Evolutionary conservation across 352 stramenopile species (phyloP), one percentile per base, ranked within the genome.

Genomic region (Phytophthora macrochlamydospora): DNA sequence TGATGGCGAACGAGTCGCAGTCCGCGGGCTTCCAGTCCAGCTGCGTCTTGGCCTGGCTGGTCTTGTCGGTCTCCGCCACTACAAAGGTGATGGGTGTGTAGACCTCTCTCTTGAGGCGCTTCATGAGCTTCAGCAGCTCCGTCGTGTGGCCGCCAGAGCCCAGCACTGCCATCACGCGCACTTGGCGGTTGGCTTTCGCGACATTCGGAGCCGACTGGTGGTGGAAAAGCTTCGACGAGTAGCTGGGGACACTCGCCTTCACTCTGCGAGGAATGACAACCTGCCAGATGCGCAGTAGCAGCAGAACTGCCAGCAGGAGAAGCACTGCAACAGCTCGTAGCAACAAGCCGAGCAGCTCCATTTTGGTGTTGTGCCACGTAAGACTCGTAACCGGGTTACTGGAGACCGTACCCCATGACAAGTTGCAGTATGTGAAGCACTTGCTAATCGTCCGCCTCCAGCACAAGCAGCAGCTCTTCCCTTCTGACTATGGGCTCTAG

Each of bases 71-170:
- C 51, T 85, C 75, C 0, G 94, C 95, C 12, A 98, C 75, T 0
- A 98, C 85, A 63, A 98, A 98, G 1, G 89, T 78, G 29, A 98
- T 79, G 0, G 92, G 91, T 35, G 77, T 73, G 69, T 98, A 98
- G 6, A 85, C 37, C 1, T 89, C 71, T 13, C 77, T 67, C 71
- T 94, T 76, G 11, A 98, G 59, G 14, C 80, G 69, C 74, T 93
- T 90, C 51, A 98, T 89, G 60, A 99, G 83, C 70, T 94, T 93
- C 18, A 98, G 78, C 87, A 99, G 97, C 88, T 99, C 95, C 30
- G 94, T 98, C 31, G 94, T 99, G 74, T 99, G 95, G 32, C 95
- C 95, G 37, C 86, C 88, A 0, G 88, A 95, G 54, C 88, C 88
- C 31, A 95, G 60, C n/a, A 94, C 83, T n/a, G 87, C 86, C 79